These are phyloP conservation scores for Phymatotrichopsis omnivora DNA, from an alignment of 2,329 filamentous ascomycete genomes.

Conservation along the genomic window DNA sequence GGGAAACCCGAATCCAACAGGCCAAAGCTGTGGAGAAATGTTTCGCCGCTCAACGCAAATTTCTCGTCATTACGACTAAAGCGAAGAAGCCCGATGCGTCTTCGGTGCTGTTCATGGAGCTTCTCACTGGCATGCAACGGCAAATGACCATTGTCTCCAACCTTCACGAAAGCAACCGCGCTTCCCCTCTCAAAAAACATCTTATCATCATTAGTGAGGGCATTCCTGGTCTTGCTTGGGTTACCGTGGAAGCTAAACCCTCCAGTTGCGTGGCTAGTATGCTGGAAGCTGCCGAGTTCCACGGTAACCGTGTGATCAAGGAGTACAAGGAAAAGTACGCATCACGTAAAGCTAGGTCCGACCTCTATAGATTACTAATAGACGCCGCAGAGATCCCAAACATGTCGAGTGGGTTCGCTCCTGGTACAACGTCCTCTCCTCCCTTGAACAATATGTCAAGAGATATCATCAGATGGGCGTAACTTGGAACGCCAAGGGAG, in stretches of 20 bases:
- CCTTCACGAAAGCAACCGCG: slow-evolving; percentile 71
- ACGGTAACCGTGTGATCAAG: slow-evolving; percentile 86
- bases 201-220: slow-evolving; percentile 82
- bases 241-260: slow-evolving; percentile 72
- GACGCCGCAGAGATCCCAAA: slow-evolving; percentile 52
- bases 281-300: slow-evolving; percentile 78
- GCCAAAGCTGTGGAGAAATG: slow-evolving; percentile 36
- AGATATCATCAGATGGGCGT: slow-evolving; percentile 70
- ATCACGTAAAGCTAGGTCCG: background rate
- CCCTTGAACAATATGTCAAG: slow-evolving; percentile 74
- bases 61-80: slow-evolving; percentile 78
- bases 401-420: slow-evolving; percentile 83
- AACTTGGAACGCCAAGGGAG: slow-evolving; percentile 69
- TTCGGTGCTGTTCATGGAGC: slow-evolving; percentile 59
- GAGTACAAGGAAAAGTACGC: slow-evolving; percentile 72
- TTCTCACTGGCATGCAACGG: slow-evolving; percentile 79
- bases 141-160: slow-evolving; percentile 68
- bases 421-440: slow-evolving; percentile 85
- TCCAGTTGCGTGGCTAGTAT: slow-evolving; percentile 77
- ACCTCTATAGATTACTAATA: slow-evolving; percentile 2
- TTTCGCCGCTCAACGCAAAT: slow-evolving; percentile 77
- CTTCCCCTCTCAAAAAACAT: slow-evolving; percentile 65
- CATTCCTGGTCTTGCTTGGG: slow-evolving; percentile 82
- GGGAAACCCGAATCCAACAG: slow-evolving; percentile 11
- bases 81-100: slow-evolving; percentile 77